These are phyloP conservation scores for Syncephalastrum racemosum DNA, from an alignment of 371 early-diverging fungal species.

Conservation along the genomic window DNA sequence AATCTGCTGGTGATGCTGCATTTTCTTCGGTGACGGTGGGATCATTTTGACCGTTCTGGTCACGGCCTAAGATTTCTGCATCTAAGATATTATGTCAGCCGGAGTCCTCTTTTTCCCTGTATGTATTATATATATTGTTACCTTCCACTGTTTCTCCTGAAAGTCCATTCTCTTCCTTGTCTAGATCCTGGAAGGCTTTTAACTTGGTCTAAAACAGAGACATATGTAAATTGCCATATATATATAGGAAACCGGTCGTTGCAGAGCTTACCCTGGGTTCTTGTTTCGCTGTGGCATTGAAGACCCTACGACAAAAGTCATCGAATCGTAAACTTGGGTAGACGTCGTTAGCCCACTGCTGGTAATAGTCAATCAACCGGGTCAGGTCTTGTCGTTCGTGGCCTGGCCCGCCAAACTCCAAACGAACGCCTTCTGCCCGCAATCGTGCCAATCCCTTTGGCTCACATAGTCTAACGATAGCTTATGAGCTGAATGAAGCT, in stretches of 20 bases:
- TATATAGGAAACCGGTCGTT: slow-evolving; percentile 2
- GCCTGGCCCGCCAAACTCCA: too few relatives aligned
- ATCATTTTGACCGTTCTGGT: too few relatives aligned
- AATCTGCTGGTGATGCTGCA: too few relatives aligned
- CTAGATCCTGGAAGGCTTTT: too few relatives aligned
- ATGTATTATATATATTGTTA: not conserved
- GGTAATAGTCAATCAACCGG: slow-evolving; percentile 51
- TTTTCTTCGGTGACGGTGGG: too few relatives aligned
- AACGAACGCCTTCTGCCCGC: too few relatives aligned
- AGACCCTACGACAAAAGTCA: slow-evolving; percentile 40
- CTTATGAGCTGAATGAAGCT: too few relatives aligned
- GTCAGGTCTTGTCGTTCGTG: slow-evolving; percentile 29
- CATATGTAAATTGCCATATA: slow-evolving; percentile 20
- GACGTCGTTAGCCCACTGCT: slow-evolving; percentile 55
- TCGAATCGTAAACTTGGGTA: slow-evolving; percentile 47
- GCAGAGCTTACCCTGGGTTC: slow-evolving; percentile 28
- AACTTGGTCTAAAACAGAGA: too few relatives aligned
- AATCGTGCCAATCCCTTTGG: too few relatives aligned
- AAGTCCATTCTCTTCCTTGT: slow-evolving; percentile 15
- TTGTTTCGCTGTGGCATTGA: slow-evolving; percentile 35
- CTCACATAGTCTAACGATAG: too few relatives aligned
- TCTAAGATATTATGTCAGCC: too few relatives aligned
- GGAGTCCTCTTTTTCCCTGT: not conserved
- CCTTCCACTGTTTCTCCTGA: slow-evolving; percentile 13
- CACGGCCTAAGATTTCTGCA: too few relatives aligned